Evolutionary conservation across 805 yeast species (phyloP).

Genomic region (Wickerhamomyces alni): DNA sequence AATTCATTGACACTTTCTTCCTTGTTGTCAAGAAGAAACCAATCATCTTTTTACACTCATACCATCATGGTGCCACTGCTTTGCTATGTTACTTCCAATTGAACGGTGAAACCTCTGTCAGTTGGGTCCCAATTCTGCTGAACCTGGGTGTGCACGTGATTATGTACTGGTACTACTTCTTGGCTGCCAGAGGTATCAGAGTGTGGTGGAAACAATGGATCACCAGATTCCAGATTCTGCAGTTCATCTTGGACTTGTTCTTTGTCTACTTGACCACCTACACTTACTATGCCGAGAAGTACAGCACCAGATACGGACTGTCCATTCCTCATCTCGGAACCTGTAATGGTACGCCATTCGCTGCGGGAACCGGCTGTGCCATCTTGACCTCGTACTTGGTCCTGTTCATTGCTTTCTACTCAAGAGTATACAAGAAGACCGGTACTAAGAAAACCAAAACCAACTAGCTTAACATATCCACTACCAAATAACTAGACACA

Average conservation of each 20-base stretch:
- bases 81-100: conserved; percentile 89
- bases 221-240: conserved; percentile 91
- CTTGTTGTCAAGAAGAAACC: conserved; percentile 89
- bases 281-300: conserved; percentile 75
- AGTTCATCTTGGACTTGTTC: conserved; percentile 81
- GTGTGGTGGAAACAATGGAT: conserved; percentile 99
- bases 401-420: conserved; percentile 88
- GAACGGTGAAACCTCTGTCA: conserved; percentile 82
- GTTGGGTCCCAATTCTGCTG: conserved; percentile 90
- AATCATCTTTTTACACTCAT: conserved; percentile 87
- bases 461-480: conserved; percentile 9
- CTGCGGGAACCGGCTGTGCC: conserved; percentile 87
- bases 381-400: conserved; percentile 85
- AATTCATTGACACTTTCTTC: conserved; percentile 87
- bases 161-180: conserved; percentile 97
- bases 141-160: conserved; percentile 91
- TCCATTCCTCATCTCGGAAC: conserved; percentile 72
- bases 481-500: not conserved
- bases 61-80: conserved; percentile 98
- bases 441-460: conserved; percentile 24
- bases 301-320: conserved; percentile 36
- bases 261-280: conserved; percentile 94
- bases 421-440: conserved; percentile 67
- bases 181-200: conserved; percentile 85
- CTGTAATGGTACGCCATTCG: conserved; percentile 89